These are phyloP conservation scores for Amanita jacksonii DNA, from an alignment of 768 basidiomycete genomes.

Conservation along the genomic window DNA sequence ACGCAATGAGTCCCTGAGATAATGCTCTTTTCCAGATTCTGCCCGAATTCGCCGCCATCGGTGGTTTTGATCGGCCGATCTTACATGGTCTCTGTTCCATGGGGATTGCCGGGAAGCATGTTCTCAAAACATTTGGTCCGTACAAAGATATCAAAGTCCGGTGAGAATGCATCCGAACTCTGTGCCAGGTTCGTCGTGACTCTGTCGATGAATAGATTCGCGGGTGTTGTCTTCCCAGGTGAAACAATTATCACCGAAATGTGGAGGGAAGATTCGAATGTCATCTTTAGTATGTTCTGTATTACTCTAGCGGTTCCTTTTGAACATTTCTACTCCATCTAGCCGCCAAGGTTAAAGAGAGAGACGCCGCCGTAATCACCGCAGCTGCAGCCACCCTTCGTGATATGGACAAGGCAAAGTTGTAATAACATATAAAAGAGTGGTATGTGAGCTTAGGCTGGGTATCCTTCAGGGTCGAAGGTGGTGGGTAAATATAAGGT, in stretches of 20 bases:
- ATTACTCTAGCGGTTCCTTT: too few relatives aligned
- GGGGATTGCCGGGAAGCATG: conserved; percentile 90
- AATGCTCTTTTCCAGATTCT: conserved; percentile 53
- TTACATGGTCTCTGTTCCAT: conserved; percentile 85
- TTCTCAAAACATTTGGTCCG: conserved; percentile 76
- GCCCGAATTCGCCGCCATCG: conserved; percentile 88
- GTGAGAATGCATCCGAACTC: conserved; percentile 28
- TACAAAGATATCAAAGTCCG: conserved; percentile 94
- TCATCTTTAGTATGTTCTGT: conserved; percentile 71
- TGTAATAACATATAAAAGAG: conserved; percentile 24
- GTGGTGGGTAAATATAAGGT: too few relatives aligned
- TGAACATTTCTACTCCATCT: too few relatives aligned
- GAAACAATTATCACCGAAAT: conserved; percentile 94
- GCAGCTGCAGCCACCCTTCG: conserved; percentile 75
- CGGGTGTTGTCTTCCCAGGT: conserved; percentile 88
- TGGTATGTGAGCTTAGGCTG: too few relatives aligned
- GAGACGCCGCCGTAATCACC: conserved; percentile 58
- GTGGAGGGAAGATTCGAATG: conserved; percentile 93
- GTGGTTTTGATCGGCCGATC: conserved; percentile 90
- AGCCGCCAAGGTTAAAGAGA: conserved; percentile 89
- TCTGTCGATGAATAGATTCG: conserved; percentile 44
- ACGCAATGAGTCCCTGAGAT: not conserved
- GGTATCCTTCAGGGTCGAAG: too few relatives aligned
- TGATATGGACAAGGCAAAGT: conserved; percentile 46
- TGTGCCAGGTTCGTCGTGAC: not conserved